Conservation (phyloP, 1,139 yeast genomes). For the Wickerhamiella infanticola region DNA sequence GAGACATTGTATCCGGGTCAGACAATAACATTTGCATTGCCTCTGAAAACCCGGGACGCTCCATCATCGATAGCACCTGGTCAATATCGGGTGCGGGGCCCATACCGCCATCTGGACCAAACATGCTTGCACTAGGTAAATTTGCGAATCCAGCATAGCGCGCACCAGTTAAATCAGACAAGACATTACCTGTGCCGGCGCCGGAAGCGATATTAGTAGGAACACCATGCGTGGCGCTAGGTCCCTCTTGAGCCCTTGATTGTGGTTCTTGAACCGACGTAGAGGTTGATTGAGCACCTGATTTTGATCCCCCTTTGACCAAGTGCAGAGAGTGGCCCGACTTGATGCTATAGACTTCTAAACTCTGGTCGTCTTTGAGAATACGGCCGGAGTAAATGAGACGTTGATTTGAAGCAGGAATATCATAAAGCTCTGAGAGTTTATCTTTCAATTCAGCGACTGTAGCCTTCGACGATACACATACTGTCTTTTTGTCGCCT, state of each 20-base stretch:
- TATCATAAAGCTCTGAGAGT: constrained; percentile 42
- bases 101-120: constrained; percentile 95
- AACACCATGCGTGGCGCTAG: constrained; percentile 21
- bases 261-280: constrained; percentile 15
- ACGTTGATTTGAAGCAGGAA: constrained; percentile 66
- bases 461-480: constrained; percentile 38
- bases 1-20: constrained; percentile 56
- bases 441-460: constrained; percentile 54
- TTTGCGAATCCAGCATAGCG: constrained; percentile 87
- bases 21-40: constrained; percentile 67
- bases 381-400: constrained; percentile 90
- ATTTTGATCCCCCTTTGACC: constrained; percentile 41
- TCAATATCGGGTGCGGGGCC: constrained; percentile 56
- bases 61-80: constrained; percentile 58
- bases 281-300: neutral
- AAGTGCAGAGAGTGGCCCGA: constrained; percentile 78
- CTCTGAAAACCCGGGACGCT: constrained; percentile 66
- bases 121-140: constrained; percentile 74
- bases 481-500: constrained; percentile 60
- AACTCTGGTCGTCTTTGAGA: constrained; percentile 64
- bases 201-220: constrained; percentile 80
- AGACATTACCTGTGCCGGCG: constrained; percentile 73
- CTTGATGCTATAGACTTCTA: constrained; percentile 65
- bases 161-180: constrained; percentile 88
- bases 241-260: constrained; percentile 11